phyloP scores from a whole-genome alignment of 768 basidiomycete species.

The Xerocomellus intermedius region DNA sequence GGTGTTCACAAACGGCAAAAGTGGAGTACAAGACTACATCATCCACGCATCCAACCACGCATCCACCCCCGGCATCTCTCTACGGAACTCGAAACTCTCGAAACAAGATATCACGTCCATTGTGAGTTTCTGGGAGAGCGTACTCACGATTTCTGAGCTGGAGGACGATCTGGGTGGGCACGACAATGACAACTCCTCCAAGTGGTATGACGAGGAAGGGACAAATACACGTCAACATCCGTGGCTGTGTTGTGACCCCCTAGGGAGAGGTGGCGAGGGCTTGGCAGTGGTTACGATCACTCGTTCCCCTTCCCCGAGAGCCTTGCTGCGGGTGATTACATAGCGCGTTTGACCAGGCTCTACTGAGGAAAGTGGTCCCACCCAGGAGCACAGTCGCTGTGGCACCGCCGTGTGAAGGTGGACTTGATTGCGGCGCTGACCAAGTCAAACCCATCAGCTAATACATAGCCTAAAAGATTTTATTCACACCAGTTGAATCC shows the following conservation, averaged over 20 bases:
- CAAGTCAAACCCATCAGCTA: background rate
- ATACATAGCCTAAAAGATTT: background rate
- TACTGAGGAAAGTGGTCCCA: background rate
- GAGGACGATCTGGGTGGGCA: constrained; percentile 36
- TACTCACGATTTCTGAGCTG: constrained; percentile 57
- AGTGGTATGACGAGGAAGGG: background rate
- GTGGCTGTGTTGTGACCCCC: constrained; percentile 23
- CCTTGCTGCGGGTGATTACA: background rate
- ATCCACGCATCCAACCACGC: constrained; percentile 21
- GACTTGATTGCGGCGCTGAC: background rate
- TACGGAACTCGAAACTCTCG: background rate
- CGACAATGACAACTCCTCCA: background rate
- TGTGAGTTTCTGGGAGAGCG: background rate
- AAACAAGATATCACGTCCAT: background rate
- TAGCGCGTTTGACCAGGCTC: background rate
- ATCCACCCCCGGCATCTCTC: constrained; percentile 21
- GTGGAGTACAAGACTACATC: constrained; percentile 1
- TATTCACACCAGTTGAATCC: background rate
- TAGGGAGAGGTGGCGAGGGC: no score
- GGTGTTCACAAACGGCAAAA: background rate
- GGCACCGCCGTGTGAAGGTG: constrained; percentile 14
- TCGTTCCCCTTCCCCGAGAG: background rate
- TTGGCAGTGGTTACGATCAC: no score
- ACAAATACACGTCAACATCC: constrained; percentile 26
- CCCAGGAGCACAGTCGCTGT: background rate